Evolutionary conservation across 2,329 filamentous ascomycete genomes (phyloP).

Genomic region (Harringtonia lauricola): DNA sequence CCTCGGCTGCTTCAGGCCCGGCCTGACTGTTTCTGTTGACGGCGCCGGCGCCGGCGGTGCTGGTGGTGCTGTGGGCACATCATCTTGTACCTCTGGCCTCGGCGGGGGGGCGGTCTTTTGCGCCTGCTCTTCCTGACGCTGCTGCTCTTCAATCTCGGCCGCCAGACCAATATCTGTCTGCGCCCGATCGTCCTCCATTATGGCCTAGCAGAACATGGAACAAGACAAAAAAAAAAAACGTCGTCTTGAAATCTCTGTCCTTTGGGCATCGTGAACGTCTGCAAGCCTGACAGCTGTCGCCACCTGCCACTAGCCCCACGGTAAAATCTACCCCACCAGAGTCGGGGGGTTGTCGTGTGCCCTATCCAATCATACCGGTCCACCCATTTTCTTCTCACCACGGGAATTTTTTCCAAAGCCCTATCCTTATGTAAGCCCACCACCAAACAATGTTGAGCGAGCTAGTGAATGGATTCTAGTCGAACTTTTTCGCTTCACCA

Average conservation of each 20-base stretch:
- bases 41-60: conserved; percentile 23
- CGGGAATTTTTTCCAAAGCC: conserved; percentile 6
- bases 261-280: neutral
- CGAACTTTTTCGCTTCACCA: conserved; percentile 8
- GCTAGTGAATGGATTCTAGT: conserved; percentile 2
- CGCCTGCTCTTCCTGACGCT: conserved; percentile 21
- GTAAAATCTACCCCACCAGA: neutral
- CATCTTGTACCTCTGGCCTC: neutral
- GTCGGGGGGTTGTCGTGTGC: neutral
- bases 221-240: neutral
- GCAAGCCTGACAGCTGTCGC: conserved; percentile 2
- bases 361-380: neutral
- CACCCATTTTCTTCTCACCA: neutral
- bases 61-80: conserved; percentile 17
- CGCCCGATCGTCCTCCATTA: conserved; percentile 70
- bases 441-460: conserved; percentile 2
- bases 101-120: neutral
- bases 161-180: conserved; percentile 60
- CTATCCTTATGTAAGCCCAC: conserved; percentile 13
- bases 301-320: conserved; percentile 5
- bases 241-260: neutral
- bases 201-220: neutral
- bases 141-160: conserved; percentile 43
- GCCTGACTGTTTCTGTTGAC: conserved; percentile 1
- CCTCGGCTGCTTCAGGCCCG: conserved; percentile 60